A percentile compares a stretch with the other conserved stretches of the same genome.
Evolutionary conservation across 495 filamentous ascomycete genomes (phyloP).

Genomic region (Aspergillus leporis): DNA sequence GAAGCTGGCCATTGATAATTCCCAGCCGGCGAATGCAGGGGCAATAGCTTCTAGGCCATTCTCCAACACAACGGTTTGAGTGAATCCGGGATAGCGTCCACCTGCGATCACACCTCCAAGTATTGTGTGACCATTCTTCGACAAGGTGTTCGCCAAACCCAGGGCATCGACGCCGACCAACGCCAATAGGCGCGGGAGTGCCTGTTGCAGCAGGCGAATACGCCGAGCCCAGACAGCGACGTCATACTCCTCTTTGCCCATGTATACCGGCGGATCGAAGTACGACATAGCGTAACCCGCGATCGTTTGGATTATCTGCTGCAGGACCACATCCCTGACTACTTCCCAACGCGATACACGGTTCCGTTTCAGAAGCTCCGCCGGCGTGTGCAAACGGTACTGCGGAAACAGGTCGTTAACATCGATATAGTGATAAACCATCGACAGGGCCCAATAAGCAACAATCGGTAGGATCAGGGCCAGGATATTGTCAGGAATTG

Average conservation of each 20-base stretch:
- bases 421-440: conserved; percentile 85
- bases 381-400: conserved; percentile 90
- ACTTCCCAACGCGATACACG: conserved; percentile 81
- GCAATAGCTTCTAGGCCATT: conserved; percentile 34
- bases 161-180: conserved; percentile 44
- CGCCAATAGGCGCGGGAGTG: conserved; percentile 58
- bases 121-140: conserved; percentile 54
- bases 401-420: conserved; percentile 76
- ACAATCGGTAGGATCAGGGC: conserved; percentile 72
- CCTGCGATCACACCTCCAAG: conserved; percentile 70
- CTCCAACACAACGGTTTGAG: conserved; percentile 35
- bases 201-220: conserved; percentile 68
- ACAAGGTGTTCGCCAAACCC: conserved; percentile 37
- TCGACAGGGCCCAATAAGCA: conserved; percentile 87
- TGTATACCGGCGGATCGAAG: conserved; percentile 63
- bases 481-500: conserved; percentile 78
- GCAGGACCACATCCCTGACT: conserved; percentile 80
- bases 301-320: conserved; percentile 83
- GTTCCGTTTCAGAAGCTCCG: conserved; percentile 82
- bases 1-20: conserved; percentile 66
- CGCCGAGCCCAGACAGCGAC: conserved; percentile 78
- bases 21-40: conserved; percentile 60
- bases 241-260: conserved; percentile 78
- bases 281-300: conserved; percentile 60
- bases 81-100: conserved; percentile 63